Conservation (phyloP, 805 yeast species). For the Schwanniomyces sp. region DNA sequence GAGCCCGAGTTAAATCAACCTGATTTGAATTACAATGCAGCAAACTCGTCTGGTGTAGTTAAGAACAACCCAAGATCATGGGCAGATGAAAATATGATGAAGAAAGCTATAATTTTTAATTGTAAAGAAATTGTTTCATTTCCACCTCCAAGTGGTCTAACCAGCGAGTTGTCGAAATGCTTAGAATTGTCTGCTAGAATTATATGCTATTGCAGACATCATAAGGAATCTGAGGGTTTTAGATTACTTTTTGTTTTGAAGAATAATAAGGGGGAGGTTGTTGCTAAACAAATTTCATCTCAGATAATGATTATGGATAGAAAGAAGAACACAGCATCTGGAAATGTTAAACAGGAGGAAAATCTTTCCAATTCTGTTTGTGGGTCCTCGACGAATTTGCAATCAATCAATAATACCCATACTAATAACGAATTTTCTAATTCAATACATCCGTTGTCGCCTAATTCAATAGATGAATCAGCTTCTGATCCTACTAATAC, state of each 20-base stretch:
- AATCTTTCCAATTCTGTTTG: slow-evolving; percentile 17
- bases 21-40: slow-evolving; percentile 4
- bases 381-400: slow-evolving; percentile 21
- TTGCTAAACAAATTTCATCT: slow-evolving; percentile 70
- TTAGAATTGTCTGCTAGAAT: slow-evolving; percentile 67
- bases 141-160: slow-evolving; percentile 56
- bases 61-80: slow-evolving; percentile 64
- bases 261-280: slow-evolving; percentile 56
- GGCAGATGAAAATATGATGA: slow-evolving; percentile 72
- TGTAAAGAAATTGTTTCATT: slow-evolving; percentile 83
- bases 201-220: slow-evolving; percentile 96
- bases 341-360: slow-evolving; percentile 10
- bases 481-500: slow-evolving; percentile 51
- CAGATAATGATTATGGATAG: slow-evolving; percentile 93
- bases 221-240: slow-evolving; percentile 84
- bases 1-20: slow-evolving; percentile 11
- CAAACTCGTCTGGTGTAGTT: slow-evolving; percentile 20
- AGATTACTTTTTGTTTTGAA: slow-evolving; percentile 66
- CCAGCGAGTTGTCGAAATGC: slow-evolving; percentile 30
- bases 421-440: slow-evolving; percentile 3
- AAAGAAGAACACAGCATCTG: slow-evolving; percentile 58
- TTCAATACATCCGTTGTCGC: slow-evolving; percentile 48
- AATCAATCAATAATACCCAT: slow-evolving; percentile 4
- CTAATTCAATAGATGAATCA: slow-evolving; percentile 62
- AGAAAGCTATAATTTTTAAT: slow-evolving; percentile 87